phyloP scores from a whole-genome alignment of 2,329 filamentous ascomycete genomes.

The Sordariomycetes sp. region DNA sequence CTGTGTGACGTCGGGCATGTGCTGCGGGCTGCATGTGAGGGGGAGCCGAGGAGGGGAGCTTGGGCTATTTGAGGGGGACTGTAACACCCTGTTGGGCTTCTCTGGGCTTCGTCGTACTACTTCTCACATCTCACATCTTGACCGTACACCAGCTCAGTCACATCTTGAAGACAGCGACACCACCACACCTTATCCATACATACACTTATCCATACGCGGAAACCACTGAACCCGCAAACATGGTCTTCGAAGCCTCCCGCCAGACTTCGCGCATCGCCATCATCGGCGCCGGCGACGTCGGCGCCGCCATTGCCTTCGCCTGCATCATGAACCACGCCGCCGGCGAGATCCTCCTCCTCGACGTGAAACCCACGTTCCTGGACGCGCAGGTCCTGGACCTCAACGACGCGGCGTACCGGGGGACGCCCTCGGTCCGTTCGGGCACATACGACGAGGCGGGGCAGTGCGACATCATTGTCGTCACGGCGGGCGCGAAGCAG shows the following conservation, averaged over 20 bases:
- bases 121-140: background rate
- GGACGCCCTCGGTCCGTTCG: constrained; percentile 1
- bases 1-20: background rate
- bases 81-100: background rate
- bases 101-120: background rate
- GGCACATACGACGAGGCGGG: background rate
- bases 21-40: background rate
- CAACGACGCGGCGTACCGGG: constrained; percentile 4
- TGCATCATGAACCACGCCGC: constrained; percentile 5
- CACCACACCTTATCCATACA: too few species aligned
- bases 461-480: constrained; percentile 4
- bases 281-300: constrained; percentile 5
- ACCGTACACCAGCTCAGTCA: background rate
- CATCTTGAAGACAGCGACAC: background rate
- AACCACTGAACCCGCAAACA: background rate
- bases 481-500: constrained; percentile 3
- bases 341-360: constrained; percentile 5
- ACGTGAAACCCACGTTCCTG: constrained; percentile 2
- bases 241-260: constrained; percentile 2
- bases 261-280: constrained; percentile 4
- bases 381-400: constrained; percentile 3
- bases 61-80: background rate
- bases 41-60: background rate
- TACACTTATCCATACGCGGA: background rate
- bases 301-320: constrained; percentile 4